phyloP scores from a whole-genome alignment of 371 early-diverging fungal genomes.

The Actinomortierella ambigua region DNA sequence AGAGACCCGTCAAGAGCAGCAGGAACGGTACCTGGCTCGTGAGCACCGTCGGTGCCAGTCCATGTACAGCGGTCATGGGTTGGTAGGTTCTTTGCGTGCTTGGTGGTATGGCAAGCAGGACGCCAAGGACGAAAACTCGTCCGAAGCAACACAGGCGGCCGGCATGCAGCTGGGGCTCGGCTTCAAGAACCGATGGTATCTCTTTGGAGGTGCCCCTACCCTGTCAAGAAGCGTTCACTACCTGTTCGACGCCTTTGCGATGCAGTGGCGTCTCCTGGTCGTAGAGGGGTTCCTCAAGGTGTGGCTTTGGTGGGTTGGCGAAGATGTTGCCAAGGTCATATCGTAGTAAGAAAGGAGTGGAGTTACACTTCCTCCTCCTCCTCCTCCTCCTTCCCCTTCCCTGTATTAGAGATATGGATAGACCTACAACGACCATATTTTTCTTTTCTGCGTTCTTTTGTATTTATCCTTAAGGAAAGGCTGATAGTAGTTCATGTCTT shows the following conservation, averaged over 20 bases:
- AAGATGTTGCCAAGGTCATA: slow-evolving; percentile 35
- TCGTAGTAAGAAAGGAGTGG: too few species aligned
- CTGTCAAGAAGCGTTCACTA: slow-evolving; percentile 30
- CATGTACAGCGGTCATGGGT: slow-evolving; percentile 10
- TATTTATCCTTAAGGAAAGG: too few species aligned
- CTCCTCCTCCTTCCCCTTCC: too few species aligned
- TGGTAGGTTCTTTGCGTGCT: slow-evolving; percentile 27
- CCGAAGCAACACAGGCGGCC: slow-evolving; percentile 24
- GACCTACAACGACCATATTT: too few species aligned
- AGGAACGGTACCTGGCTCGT: slow-evolving; percentile 15
- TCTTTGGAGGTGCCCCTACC: slow-evolving; percentile 48
- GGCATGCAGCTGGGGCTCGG: slow-evolving; percentile 34
- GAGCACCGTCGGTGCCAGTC: slow-evolving; percentile 22
- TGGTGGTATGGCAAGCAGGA: slow-evolving; percentile 41
- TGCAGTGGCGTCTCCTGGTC: slow-evolving; percentile 40
- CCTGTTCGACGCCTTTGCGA: slow-evolving; percentile 28
- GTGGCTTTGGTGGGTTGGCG: slow-evolving; percentile 45
- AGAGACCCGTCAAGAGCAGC: slow-evolving; percentile 48
- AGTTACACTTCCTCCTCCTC: too few species aligned
- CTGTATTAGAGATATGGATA: too few species aligned
- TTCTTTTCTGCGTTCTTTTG: too few species aligned
- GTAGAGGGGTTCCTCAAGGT: slow-evolving; percentile 24
- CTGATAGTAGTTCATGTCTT: too few species aligned
- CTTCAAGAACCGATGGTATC: slow-evolving; percentile 45
- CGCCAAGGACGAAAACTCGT: slow-evolving; percentile 32